Percentiles rank a stretch among this genome's conserved stretches.
Conservation (phyloP, 352 stramenopile genomes). For the Phytophthora kernoviae region DNA sequence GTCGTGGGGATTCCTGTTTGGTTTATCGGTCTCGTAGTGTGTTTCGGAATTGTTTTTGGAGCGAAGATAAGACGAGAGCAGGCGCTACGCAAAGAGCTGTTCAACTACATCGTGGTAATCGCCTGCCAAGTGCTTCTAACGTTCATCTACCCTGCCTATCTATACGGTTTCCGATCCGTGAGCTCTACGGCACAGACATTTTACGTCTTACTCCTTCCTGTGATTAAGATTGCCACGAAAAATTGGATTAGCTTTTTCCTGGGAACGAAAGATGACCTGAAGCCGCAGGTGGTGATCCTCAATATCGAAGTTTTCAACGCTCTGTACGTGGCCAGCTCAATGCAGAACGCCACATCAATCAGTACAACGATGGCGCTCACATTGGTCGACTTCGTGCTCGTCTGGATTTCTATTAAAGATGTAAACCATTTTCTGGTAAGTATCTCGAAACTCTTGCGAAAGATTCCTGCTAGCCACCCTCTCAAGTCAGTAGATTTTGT, state of each 20-base stretch:
- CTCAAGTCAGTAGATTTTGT: slow-evolving; percentile 22
- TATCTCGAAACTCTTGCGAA: slow-evolving; percentile 6
- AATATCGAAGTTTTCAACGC: slow-evolving; percentile 66
- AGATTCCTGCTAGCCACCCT: slow-evolving; percentile 17
- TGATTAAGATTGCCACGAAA: slow-evolving; percentile 46
- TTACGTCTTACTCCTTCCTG: slow-evolving; percentile 34
- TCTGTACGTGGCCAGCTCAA: slow-evolving; percentile 47
- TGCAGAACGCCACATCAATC: slow-evolving; percentile 45
- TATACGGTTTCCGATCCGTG: slow-evolving; percentile 42
- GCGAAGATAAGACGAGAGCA: slow-evolving; percentile 22
- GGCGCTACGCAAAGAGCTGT: slow-evolving; percentile 17
- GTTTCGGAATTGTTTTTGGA: slow-evolving; percentile 32
- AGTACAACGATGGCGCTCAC: slow-evolving; percentile 36
- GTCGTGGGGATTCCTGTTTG: slow-evolving; percentile 31
- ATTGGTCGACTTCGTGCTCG: slow-evolving; percentile 36
- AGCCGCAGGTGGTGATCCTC: slow-evolving; percentile 54
- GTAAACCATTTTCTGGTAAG: slow-evolving; percentile 20
- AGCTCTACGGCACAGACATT: slow-evolving; percentile 26
- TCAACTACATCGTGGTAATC: slow-evolving; percentile 37
- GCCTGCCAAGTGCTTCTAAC: slow-evolving; percentile 39
- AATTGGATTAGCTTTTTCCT: slow-evolving; percentile 41
- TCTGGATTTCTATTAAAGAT: slow-evolving; percentile 38
- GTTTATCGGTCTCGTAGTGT: slow-evolving; percentile 27
- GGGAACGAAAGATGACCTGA: slow-evolving; percentile 31
- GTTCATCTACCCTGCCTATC: slow-evolving; percentile 58